These are phyloP conservation scores for Tricholoma flavovirens DNA, from an alignment of 768 basidiomycete genomes.

Conservation along the genomic window DNA sequence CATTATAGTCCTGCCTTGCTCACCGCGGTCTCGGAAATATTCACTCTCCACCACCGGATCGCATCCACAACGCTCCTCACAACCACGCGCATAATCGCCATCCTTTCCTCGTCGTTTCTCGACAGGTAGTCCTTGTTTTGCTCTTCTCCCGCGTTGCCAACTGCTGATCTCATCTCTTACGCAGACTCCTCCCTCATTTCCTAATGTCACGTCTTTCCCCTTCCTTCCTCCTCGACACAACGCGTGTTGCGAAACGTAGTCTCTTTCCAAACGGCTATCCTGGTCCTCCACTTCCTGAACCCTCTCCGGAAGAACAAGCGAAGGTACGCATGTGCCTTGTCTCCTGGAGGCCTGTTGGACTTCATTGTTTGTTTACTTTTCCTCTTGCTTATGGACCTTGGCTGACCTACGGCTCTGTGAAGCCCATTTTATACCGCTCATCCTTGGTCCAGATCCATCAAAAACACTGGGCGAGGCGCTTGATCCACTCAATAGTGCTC, in stretches of 20 bases:
- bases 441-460: slow-evolving; percentile 51
- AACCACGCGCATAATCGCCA: slow-evolving; percentile 39
- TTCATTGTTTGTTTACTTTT: slow-evolving; percentile 26
- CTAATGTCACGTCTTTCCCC: slow-evolving; percentile 51
- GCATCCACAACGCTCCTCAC: slow-evolving; percentile 43
- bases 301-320: slow-evolving; percentile 70
- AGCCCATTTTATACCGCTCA: slow-evolving; percentile 40
- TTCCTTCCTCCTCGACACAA: slow-evolving; percentile 43
- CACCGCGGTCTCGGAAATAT: slow-evolving; percentile 42
- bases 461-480: slow-evolving; percentile 47
- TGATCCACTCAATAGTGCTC: slow-evolving; percentile 52
- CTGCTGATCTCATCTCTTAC: neutral
- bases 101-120: slow-evolving; percentile 47
- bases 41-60: slow-evolving; percentile 42
- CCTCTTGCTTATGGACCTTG: neutral
- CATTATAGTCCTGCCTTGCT: slow-evolving; percentile 41
- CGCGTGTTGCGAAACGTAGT: slow-evolving; percentile 55
- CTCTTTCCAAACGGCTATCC: slow-evolving; percentile 92
- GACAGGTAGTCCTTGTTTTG: slow-evolving; percentile 40
- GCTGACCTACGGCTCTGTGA: neutral
- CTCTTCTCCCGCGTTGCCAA: neutral
- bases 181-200: slow-evolving; percentile 65
- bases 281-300: slow-evolving; percentile 64
- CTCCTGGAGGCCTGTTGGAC: slow-evolving; percentile 31
- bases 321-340: slow-evolving; percentile 43